These are phyloP conservation scores for Ochromonas danica DNA, from an alignment of 108 stramenopile genomes.

Conservation along the genomic window DNA sequence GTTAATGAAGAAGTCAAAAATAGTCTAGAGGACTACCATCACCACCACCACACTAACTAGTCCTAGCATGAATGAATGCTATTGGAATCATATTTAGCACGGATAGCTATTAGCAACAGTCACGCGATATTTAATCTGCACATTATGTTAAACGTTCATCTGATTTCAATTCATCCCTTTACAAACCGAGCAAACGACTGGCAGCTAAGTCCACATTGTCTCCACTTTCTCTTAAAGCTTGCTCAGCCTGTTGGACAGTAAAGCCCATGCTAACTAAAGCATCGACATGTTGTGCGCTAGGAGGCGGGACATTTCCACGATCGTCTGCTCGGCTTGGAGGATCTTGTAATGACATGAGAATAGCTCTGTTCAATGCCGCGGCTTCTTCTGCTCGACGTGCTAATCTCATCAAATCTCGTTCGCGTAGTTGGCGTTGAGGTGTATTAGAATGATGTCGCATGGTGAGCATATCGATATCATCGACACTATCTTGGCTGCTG, in stretches of 20 bases:
- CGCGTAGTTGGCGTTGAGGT: not conserved
- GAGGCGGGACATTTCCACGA: not conserved
- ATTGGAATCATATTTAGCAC: no score
- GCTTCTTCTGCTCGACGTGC: conserved; percentile 18
- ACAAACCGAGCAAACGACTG: not conserved
- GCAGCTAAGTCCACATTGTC: conserved; percentile 18
- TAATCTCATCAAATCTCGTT: not conserved
- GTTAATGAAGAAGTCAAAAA: no score
- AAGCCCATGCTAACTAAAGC: not conserved
- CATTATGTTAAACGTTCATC: no score
- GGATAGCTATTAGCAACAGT: no score
- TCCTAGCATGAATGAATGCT: no score
- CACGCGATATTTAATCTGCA: no score
- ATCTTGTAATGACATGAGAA: not conserved
- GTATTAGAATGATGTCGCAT: not conserved
- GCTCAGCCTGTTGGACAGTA: not conserved
- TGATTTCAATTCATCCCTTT: no score
- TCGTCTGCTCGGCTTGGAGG: not conserved
- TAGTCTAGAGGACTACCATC: no score
- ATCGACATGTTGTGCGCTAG: not conserved
- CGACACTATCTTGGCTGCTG: not conserved
- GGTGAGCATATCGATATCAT: not conserved
- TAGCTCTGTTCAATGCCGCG: not conserved
- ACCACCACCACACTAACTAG: no score
- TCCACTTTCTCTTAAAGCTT: not conserved